A percentile compares a stretch with the other conserved stretches of the same genome.
These are phyloP conservation scores for Scheffersomyces lignosus DNA, from an alignment of 805 yeast species.

Conservation along the genomic window DNA sequence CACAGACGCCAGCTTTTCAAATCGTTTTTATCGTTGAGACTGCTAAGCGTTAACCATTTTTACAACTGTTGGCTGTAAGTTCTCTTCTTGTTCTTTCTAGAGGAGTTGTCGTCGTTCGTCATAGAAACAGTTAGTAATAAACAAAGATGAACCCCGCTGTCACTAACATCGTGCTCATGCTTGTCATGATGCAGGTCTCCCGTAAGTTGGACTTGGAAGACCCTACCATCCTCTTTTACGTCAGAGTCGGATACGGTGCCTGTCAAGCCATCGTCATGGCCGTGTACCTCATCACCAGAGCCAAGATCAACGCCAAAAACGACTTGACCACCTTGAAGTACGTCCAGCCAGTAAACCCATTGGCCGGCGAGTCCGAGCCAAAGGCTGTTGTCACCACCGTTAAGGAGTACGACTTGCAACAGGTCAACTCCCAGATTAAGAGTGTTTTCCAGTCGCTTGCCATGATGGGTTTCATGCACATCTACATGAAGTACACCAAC, in stretches of 20 bases:
- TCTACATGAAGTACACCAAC: constrained; percentile 95
- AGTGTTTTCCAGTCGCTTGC: constrained; percentile 86
- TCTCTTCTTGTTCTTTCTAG: too few species aligned
- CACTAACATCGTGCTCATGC: constrained; percentile 84
- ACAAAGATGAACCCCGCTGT: constrained; percentile 84
- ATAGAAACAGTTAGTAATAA: too few species aligned
- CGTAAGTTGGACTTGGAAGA: constrained; percentile 87
- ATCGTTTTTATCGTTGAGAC: too few species aligned
- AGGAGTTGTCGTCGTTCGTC: too few species aligned
- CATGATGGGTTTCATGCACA: constrained; percentile 98
- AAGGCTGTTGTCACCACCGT: constrained; percentile 87
- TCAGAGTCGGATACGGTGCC: constrained; percentile 68
- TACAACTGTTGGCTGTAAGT: too few species aligned
- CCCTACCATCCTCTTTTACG: constrained; percentile 69
- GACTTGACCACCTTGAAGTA: constrained; percentile 91
- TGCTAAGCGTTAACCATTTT: too few species aligned
- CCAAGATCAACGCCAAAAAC: constrained; percentile 67
- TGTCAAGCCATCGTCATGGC: constrained; percentile 66
- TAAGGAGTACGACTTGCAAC: constrained; percentile 90
- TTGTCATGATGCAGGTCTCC: constrained; percentile 94
- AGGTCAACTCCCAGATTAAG: constrained; percentile 76
- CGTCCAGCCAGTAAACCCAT: constrained; percentile 78
- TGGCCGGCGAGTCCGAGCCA: constrained; percentile 72
- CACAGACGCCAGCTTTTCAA: too few species aligned
- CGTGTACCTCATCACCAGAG: constrained; percentile 65